Evolutionary conservation across 148 eudicot genomes (phyloP).

Genomic region (Rhododendron kiyosumense): DNA sequence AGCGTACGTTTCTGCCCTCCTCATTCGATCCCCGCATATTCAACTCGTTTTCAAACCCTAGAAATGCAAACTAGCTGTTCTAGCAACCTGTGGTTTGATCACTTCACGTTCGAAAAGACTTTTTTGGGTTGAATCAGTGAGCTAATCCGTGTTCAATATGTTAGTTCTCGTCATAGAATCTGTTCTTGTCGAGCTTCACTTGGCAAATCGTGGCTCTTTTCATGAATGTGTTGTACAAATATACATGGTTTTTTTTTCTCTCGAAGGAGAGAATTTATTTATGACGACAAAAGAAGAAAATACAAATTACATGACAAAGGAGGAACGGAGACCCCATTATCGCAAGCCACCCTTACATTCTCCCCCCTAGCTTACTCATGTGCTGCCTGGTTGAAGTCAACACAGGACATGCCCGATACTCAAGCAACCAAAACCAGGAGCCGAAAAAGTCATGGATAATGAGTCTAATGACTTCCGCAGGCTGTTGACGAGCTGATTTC

Average conservation of each 20-base stretch:
- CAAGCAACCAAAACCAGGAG: not conserved
- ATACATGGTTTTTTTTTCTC: not conserved
- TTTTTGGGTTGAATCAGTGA: slow-evolving; percentile 6
- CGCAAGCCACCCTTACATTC: not conserved
- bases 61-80: not conserved
- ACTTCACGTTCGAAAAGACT: not conserved
- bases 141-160: not conserved
- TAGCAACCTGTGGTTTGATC: not conserved
- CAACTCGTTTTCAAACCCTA: not conserved
- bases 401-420: not conserved
- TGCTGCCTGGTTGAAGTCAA: not conserved
- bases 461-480: not conserved
- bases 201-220: not conserved
- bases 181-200: not conserved
- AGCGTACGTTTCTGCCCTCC: slow-evolving; percentile 32
- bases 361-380: not conserved
- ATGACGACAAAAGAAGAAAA: not conserved
- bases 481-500: not conserved
- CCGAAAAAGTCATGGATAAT: not conserved
- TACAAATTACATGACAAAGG: not conserved
- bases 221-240: not conserved
- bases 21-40: not conserved
- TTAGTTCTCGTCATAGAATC: not conserved
- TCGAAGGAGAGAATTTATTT: not conserved
- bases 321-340: not conserved